phyloP scores from a whole-genome alignment of 257 asterid species.

The Solanum stenotomum region DNA sequence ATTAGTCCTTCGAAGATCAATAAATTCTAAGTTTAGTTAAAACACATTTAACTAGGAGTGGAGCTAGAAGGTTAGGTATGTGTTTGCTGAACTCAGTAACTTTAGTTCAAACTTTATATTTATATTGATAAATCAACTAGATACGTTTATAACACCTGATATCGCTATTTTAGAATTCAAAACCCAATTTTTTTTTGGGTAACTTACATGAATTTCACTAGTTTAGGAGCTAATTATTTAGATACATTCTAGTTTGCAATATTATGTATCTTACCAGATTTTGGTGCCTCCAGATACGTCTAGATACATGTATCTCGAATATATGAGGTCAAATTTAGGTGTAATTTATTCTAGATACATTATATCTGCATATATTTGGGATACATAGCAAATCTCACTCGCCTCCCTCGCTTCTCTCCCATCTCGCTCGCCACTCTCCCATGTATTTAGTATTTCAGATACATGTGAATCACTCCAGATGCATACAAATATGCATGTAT shows the following conservation, averaged over 20 bases:
- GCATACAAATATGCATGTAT: no score
- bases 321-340: not conserved
- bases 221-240: not conserved
- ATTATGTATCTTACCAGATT: not conserved
- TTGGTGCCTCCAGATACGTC: no score
- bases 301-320: not conserved
- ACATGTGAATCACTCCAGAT: not conserved
- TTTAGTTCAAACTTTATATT: no score
- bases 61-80: not conserved
- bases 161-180: no score
- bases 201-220: not conserved
- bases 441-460: not conserved
- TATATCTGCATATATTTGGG: not conserved
- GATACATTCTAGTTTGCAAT: not conserved
- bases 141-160: not conserved
- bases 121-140: not conserved
- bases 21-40: not conserved
- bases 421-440: not conserved
- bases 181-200: not conserved
- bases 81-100: not conserved
- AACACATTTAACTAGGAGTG: not conserved
- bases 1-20: not conserved
- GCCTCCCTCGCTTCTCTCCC: not conserved
- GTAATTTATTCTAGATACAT: not conserved
- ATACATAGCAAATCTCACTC: not conserved